Evolutionary conservation across 1,284 basidiomycete species (phyloP).

Genomic region (Rhodotorula mucilaginosa): DNA sequence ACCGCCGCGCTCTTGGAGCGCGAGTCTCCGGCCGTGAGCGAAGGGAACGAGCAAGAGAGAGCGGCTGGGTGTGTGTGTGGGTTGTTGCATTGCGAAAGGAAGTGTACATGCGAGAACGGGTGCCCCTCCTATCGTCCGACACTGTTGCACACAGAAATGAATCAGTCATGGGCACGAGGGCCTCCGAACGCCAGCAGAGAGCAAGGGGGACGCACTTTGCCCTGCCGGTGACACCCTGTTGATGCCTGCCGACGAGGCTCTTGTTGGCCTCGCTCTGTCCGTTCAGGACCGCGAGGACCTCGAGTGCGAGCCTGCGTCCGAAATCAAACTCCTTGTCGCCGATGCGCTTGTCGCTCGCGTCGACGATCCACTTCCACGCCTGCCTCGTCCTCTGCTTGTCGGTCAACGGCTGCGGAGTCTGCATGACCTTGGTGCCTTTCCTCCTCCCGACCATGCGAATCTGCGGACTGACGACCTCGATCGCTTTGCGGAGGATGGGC

Average conservation of each 20-base stretch:
- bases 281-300: constrained; percentile 49
- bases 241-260: constrained; percentile 46
- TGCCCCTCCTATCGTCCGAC: neutral
- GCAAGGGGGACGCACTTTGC: constrained; percentile 17
- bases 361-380: constrained; percentile 51
- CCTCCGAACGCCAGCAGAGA: neutral
- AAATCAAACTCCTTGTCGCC: constrained; percentile 45
- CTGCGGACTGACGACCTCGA: constrained; percentile 46
- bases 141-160: neutral
- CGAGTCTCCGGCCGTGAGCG: too few relatives aligned
- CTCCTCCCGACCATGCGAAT: constrained; percentile 49
- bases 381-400: constrained; percentile 46
- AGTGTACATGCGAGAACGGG: neutral
- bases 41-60: too few relatives aligned
- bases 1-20: too few relatives aligned
- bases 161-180: too few relatives aligned
- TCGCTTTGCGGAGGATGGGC: constrained; percentile 47
- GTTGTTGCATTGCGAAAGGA: too few relatives aligned
- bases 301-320: constrained; percentile 48
- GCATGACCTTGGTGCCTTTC: constrained; percentile 47
- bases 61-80: too few relatives aligned
- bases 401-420: constrained; percentile 49
- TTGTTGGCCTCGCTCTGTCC: constrained; percentile 48
- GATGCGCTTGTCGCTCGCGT: constrained; percentile 49
- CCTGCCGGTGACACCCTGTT: constrained; percentile 23